Percentiles rank a stretch among this genome's conserved stretches.
Conservation (phyloP, 1,284 basidiomycete genomes). For the Ceratobasidium sp. region DNA sequence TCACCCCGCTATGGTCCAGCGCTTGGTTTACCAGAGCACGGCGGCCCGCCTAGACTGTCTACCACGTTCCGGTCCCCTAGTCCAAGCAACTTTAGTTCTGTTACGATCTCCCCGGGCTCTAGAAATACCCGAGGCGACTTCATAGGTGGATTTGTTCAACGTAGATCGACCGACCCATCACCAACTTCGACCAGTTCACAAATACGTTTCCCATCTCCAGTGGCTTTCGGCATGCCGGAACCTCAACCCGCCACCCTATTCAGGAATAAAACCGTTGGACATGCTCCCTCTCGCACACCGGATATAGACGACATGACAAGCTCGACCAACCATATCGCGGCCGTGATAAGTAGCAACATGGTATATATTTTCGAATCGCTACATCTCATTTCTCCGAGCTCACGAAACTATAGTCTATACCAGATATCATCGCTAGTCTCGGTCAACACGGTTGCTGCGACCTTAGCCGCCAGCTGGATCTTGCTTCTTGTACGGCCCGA, state of each 20-base stretch:
- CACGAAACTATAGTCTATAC: not conserved
- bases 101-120: not conserved
- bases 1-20: not conserved
- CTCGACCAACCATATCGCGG: not conserved
- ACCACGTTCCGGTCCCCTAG: not conserved
- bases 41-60: too few relatives aligned
- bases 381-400: not conserved
- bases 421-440: conserved; percentile 5
- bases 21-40: not conserved
- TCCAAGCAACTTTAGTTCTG: not conserved
- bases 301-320: not conserved
- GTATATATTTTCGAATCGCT: not conserved
- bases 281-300: not conserved
- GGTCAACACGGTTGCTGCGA: not conserved
- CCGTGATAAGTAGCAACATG: not conserved
- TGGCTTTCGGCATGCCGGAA: not conserved
- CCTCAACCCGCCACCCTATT: not conserved
- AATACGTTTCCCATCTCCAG: not conserved
- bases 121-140: not conserved
- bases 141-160: not conserved
- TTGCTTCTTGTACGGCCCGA: not conserved
- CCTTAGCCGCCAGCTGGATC: not conserved
- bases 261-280: not conserved
- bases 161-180: not conserved
- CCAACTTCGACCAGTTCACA: not conserved